Evolutionary conservation across 176 grass and related monocot species (phyloP).

Genomic region (bread wheat (Triticum aestivum)): DNA sequence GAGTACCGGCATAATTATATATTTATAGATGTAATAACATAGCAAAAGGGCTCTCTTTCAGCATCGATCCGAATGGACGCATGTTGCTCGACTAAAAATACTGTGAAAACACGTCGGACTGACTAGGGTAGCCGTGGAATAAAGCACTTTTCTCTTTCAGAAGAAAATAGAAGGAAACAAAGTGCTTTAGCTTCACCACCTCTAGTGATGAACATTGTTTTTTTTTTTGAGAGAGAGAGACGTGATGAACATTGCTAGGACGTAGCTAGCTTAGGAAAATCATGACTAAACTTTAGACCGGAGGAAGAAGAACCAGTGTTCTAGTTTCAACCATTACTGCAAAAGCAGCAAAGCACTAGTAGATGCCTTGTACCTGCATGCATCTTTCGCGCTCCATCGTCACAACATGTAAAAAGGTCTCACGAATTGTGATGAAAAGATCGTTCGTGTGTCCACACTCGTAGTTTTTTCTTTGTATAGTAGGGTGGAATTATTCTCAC

Average conservation of each 20-base stretch:
- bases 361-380: not conserved
- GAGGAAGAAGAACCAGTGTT: slow-evolving; percentile 29
- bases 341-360: slow-evolving; percentile 11
- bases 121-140: slow-evolving; percentile 19
- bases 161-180: not conserved
- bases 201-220: slow-evolving; percentile 13
- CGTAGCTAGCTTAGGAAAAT: slow-evolving; percentile 21
- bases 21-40: not conserved
- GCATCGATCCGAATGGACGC: slow-evolving; percentile 9
- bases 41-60: not conserved
- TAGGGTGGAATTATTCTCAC: not conserved
- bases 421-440: not conserved
- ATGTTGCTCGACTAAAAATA: slow-evolving; percentile 19
- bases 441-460: not conserved
- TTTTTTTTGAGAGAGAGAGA: too few relatives aligned
- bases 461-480: not conserved
- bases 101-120: slow-evolving; percentile 35
- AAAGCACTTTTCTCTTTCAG: slow-evolving; percentile 12
- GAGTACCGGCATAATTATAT: not conserved
- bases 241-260: not conserved
- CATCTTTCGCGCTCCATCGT: slow-evolving; percentile 2
- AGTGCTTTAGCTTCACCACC: slow-evolving; percentile 10
- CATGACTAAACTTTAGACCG: slow-evolving; percentile 2
- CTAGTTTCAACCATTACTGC: slow-evolving; percentile 27
- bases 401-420: not conserved